phyloP scores from a whole-genome alignment of 164 flowering plant genomes.

The Kalanchoe fedtschenkoi region DNA sequence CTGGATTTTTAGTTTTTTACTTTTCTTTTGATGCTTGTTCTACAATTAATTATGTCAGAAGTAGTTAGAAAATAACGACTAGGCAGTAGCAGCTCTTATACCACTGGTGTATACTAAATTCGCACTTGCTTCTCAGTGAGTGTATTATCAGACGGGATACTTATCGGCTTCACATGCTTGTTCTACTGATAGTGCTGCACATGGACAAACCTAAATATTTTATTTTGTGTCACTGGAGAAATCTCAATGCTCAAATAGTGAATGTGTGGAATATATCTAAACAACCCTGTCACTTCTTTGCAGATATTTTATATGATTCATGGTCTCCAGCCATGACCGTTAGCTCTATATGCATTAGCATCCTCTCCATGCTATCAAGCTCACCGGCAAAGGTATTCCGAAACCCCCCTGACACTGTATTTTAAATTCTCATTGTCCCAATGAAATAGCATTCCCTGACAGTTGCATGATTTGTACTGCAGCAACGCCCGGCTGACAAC shows the following conservation, averaged over 20 bases:
- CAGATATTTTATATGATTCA: slow-evolving; percentile 82
- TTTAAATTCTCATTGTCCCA: slow-evolving; percentile 10
- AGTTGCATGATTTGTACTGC: slow-evolving; percentile 6
- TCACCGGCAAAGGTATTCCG: slow-evolving; percentile 49
- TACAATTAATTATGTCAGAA: too few species aligned
- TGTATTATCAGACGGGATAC: too few species aligned
- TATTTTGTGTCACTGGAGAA: too few species aligned
- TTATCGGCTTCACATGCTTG: too few species aligned
- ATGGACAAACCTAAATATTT: too few species aligned
- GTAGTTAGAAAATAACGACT: too few species aligned
- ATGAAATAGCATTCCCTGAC: not conserved
- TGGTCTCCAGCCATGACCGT: slow-evolving; percentile 96
- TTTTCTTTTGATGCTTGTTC: too few species aligned
- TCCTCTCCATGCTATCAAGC: slow-evolving; percentile 84
- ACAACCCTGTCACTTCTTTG: slow-evolving; percentile 1
- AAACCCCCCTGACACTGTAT: not conserved
- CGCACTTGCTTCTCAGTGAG: too few species aligned
- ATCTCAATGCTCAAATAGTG: not conserved
- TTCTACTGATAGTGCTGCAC: too few species aligned
- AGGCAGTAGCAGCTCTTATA: too few species aligned
- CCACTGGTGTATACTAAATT: too few species aligned
- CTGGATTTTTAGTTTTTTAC: too few species aligned
- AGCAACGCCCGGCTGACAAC: slow-evolving; percentile 47
- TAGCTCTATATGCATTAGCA: slow-evolving; percentile 82
- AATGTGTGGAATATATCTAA: not conserved